A percentile compares a stretch with the other conserved stretches of the same genome.
Conservation (phyloP, 805 yeast species). For the Isabelozyma rhagii region DNA sequence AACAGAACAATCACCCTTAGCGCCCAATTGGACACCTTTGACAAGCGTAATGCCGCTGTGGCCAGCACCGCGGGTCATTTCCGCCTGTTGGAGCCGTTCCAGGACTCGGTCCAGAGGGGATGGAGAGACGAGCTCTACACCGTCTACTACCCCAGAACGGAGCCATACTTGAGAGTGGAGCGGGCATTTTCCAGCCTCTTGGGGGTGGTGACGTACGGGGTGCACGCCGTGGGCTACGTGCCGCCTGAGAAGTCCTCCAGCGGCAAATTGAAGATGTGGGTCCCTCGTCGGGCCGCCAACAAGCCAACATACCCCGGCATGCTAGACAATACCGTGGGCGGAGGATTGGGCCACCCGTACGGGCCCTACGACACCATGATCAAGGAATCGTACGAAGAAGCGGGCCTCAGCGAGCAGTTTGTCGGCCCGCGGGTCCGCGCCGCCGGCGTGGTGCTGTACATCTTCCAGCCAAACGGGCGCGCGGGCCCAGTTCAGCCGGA, state of each 20-base stretch:
- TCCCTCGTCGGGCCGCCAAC: slow-evolving; percentile 72
- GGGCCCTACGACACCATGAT: slow-evolving; percentile 72
- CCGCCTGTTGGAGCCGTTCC: slow-evolving; percentile 25
- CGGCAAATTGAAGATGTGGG: slow-evolving; percentile 62
- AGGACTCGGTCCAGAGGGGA: slow-evolving; percentile 42
- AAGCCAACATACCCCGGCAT: slow-evolving; percentile 89
- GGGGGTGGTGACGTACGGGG: slow-evolving; percentile 89
- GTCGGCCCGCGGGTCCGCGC: slow-evolving; percentile 44
- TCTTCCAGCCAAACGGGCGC: slow-evolving; percentile 37
- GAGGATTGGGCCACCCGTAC: slow-evolving; percentile 84
- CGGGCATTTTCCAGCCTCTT: slow-evolving; percentile 76
- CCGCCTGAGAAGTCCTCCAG: slow-evolving; percentile 36
- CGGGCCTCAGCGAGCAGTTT: slow-evolving; percentile 60
- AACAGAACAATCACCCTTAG: slow-evolving; percentile 24
- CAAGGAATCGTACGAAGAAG: slow-evolving; percentile 91
- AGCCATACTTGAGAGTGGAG: slow-evolving; percentile 69
- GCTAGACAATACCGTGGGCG: slow-evolving; percentile 94
- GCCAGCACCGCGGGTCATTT: slow-evolving; percentile 41
- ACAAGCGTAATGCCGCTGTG: slow-evolving; percentile 39
- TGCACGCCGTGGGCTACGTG: slow-evolving; percentile 80
- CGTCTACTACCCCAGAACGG: slow-evolving; percentile 53
- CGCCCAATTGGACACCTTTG: slow-evolving; percentile 30
- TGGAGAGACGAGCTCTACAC: slow-evolving; percentile 89
- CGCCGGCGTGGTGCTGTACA: slow-evolving; percentile 70
- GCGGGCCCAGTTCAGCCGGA: slow-evolving; percentile 81